Conservation (phyloP, 2,329 filamentous ascomycete species). For the Hymenoscyphus albidus region DNA sequence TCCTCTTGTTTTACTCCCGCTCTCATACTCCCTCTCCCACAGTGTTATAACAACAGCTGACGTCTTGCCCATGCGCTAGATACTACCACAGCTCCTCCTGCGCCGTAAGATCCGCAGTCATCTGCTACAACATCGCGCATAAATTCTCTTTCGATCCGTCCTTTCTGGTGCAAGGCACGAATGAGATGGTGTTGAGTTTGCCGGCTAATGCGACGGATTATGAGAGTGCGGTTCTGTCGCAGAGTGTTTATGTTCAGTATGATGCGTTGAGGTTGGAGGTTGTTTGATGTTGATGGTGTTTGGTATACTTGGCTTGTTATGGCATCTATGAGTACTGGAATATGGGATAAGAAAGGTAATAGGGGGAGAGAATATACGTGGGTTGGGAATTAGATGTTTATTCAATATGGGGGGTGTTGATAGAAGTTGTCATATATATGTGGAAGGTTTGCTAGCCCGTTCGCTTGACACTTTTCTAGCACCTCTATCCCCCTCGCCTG, state of each 20-base stretch:
- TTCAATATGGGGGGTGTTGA: too few species aligned
- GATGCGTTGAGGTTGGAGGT: slow-evolving; percentile 60
- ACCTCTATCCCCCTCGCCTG: too few species aligned
- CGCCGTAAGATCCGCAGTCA: slow-evolving; percentile 55
- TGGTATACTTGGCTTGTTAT: too few species aligned
- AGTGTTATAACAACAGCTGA: not conserved
- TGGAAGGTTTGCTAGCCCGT: too few species aligned
- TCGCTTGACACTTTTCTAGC: too few species aligned
- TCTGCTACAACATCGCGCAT: slow-evolving; percentile 58
- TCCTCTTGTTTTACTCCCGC: not conserved
- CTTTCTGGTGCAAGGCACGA: slow-evolving; percentile 48
- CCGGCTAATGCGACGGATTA: slow-evolving; percentile 57
- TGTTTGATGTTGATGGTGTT: slow-evolving; percentile 4
- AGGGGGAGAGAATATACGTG: too few species aligned
- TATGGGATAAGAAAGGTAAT: too few species aligned
- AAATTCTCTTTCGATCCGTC: slow-evolving; percentile 54
- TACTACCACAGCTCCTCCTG: slow-evolving; percentile 57
- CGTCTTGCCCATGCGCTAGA: slow-evolving; percentile 29
- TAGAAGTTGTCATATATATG: too few species aligned
- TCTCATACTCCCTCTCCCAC: not conserved
- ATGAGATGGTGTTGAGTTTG: slow-evolving; percentile 54
- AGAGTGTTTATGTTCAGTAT: slow-evolving; percentile 60
- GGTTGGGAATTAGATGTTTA: too few species aligned
- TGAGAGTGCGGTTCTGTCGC: slow-evolving; percentile 53
- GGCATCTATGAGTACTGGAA: too few species aligned